Evolutionary conservation across 495 filamentous ascomycete genomes (phyloP).

Genomic region (Hypoxylon perforatum): DNA sequence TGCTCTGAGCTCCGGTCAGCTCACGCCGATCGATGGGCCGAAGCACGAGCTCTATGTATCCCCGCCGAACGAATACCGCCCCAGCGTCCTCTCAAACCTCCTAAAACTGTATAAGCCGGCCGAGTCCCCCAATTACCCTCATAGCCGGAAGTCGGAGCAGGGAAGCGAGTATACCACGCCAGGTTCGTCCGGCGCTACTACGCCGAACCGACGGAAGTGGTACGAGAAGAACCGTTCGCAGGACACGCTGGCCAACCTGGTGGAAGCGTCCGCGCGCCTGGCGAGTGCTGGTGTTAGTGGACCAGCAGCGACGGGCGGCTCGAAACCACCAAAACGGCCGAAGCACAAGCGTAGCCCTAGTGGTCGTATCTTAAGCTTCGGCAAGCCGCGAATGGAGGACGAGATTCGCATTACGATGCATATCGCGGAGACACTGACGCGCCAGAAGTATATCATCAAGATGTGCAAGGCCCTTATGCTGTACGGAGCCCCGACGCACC

Average conservation of each 20-base stretch:
- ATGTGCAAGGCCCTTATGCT: slow-evolving; percentile 90
- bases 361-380: slow-evolving; percentile 52
- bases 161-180: slow-evolving; percentile 45
- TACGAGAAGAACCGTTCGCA: slow-evolving; percentile 67
- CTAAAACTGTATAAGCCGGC: slow-evolving; percentile 75
- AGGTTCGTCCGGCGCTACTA: slow-evolving; percentile 62
- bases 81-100: slow-evolving; percentile 80
- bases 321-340: slow-evolving; percentile 55
- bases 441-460: slow-evolving; percentile 85
- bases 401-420: slow-evolving; percentile 87
- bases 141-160: slow-evolving; percentile 39
- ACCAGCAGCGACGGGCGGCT: slow-evolving; percentile 45
- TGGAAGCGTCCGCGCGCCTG: slow-evolving; percentile 67
- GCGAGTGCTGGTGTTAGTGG: slow-evolving; percentile 50
- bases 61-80: slow-evolving; percentile 74
- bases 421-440: slow-evolving; percentile 83
- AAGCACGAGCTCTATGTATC: slow-evolving; percentile 74
- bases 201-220: slow-evolving; percentile 67
- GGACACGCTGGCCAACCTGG: slow-evolving; percentile 63
- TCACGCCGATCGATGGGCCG: slow-evolving; percentile 69
- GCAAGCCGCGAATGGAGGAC: slow-evolving; percentile 60
- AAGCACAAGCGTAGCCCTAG: slow-evolving; percentile 51
- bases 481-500: slow-evolving; percentile 82
- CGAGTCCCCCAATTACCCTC: slow-evolving; percentile 40
- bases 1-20: slow-evolving; percentile 65